A percentile compares a stretch with the other conserved stretches of the same genome.
These are phyloP conservation scores for Alternaria metachromatica DNA, from an alignment of 2,329 filamentous ascomycete species.

Conservation along the genomic window DNA sequence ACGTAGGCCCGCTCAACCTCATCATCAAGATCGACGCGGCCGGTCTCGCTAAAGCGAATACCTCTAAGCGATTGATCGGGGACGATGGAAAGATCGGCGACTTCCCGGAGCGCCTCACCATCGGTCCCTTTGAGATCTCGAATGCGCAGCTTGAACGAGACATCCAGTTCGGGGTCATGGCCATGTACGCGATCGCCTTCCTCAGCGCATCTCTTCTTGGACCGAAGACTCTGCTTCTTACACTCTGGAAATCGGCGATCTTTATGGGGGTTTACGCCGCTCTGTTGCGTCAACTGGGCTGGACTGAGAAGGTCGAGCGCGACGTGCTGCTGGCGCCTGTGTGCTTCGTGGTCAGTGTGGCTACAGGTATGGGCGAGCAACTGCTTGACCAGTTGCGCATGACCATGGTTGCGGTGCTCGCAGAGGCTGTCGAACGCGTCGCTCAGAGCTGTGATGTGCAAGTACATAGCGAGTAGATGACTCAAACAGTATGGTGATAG, in stretches of 20 bases:
- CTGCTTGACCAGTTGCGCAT: neutral
- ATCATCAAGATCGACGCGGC: neutral
- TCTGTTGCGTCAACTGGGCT: neutral
- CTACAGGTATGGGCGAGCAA: slow-evolving; percentile 49
- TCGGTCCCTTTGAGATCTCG: neutral
- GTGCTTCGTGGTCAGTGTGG: neutral
- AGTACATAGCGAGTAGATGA: neutral
- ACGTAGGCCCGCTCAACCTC: neutral
- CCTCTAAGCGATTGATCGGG: rapidly evolving
- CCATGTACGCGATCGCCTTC: neutral
- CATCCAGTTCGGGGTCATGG: neutral
- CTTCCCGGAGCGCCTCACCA: neutral
- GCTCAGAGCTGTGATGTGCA: neutral
- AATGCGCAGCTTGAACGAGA: neutral
- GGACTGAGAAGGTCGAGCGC: neutral
- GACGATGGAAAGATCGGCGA: neutral
- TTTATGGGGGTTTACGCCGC: neutral
- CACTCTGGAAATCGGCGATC: slow-evolving; percentile 4
- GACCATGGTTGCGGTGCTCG: neutral
- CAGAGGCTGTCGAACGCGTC: neutral
- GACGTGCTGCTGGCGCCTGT: slow-evolving; percentile 7
- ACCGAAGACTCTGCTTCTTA: neutral
- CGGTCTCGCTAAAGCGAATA: neutral
- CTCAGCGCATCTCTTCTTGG: neutral
- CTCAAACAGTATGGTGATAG: neutral